Evolutionary conservation across 23 red algal genomes (phyloP), one percentile per base, ranked within the genome.

Genomic region (Gracilaria domingensis): DNA sequence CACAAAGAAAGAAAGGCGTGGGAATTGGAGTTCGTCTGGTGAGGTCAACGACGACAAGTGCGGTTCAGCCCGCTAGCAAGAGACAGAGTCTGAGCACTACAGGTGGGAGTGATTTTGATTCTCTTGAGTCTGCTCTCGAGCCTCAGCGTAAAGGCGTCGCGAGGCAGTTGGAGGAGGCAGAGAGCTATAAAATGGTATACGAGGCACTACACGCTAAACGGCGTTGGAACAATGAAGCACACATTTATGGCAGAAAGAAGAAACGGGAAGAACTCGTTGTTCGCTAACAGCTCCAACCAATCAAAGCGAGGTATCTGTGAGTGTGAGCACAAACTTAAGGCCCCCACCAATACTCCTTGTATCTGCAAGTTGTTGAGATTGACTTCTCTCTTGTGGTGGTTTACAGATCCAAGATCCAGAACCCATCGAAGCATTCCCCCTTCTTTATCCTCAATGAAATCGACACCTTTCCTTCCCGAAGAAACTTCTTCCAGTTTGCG

Each of bases 261-360:
- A 36, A 89, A 51, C 12, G 97, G 90, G 42, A 99, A 51, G 13
- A 96, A 80, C 21, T 88, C 89, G 21, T 91, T 89, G 76, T 91
- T 88, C 25, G 94, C 90, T n/a, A 96, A 51, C 33, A 99, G 38
- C 80, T 99, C 89, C 29, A 99, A 78, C 97, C 97, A 99, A 23
- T 65, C 94, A 87, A 99, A 99, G 23, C 44, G 57, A 28, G 97
- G 97, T 33, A 74, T 84, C 14, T 54, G 32, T 57, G 70, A 49
- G 23, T 94, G 97, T 9, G 91, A 87, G 42, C 93, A 83, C 40
- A 90, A 42, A 50, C 81, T 82, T 69, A 99, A 48, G 55, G 87
- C 97, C 18, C 61, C 86, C 3, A 88, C 93, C 34, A 95, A 17
- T 23, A 36, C 38, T 1, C 78, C 65, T 42, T 92, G 67, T 32